Base-by-base conservation (phyloP, 1,284 basidiomycete genomes). In the Cystobasidium sp. region DNA sequence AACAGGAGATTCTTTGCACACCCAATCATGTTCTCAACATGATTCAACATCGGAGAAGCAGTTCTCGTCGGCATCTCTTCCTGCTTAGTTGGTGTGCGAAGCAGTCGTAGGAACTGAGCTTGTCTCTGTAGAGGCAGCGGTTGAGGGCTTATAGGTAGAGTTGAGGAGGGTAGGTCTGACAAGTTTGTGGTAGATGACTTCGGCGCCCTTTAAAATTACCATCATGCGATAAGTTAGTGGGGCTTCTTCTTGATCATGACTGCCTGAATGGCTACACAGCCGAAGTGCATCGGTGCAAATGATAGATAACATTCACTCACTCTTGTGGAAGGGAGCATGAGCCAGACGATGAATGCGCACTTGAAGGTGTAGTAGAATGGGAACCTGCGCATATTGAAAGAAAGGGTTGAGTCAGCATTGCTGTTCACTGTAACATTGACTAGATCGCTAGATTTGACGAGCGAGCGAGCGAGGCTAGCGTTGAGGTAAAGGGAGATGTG, bases 281-380 rank as follows among this genome's bases (percentile, higher is more conserved):
- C n/a, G n/a, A n/a, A n/a, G n/a, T n/a, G n/a, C n/a, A n/a, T n/a
- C n/a, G n/a, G n/a, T n/a, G n/a, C n/a, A n/a, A n/a, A n/a, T n/a
- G n/a, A n/a, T n/a, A n/a, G n/a, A n/a, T n/a, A n/a, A n/a, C n/a
- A n/a, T n/a, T n/a, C n/a, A n/a, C 71, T 41, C 49, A 74, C 71
- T 58, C 69, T 58, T 64, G 76, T 77, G 53, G 67, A 70, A 56
- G 80, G 80, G 53, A 80, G 78, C 62, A 78, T 77, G 72, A 80
- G 79, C 76, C 68, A 80, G 55, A 80, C 75, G 76, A 80, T 80
- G 75, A 80, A 78, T 63, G 76, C 49, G 43, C 76, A 76, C 78
- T 80, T 80, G 72, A 78, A 75, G 41, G 77, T 77, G 78, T 78
- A 80, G 79, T 80, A 80, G 78, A 79, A 79, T 18, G 80, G 80